Percentiles rank a stretch among this genome's conserved stretches.
These are phyloP conservation scores for Rhizoclosmatium sp. DNA, from an alignment of 192 early-diverging fungal genomes.

Conservation along the genomic window DNA sequence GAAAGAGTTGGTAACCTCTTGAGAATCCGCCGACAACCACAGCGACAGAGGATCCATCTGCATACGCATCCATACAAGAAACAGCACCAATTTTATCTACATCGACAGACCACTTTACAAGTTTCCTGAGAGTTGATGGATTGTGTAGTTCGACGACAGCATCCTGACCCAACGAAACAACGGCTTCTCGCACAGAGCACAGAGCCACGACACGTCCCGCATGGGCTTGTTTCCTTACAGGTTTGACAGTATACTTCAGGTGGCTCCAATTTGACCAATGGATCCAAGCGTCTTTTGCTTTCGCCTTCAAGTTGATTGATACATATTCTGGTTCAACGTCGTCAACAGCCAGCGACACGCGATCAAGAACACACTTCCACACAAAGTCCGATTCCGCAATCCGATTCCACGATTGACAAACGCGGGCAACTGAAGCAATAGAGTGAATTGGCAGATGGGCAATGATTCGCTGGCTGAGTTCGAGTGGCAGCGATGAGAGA, in stretches of 20 bases:
- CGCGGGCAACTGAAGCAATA: background rate
- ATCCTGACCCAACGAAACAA: background rate
- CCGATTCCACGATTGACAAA: background rate
- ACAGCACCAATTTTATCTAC: background rate
- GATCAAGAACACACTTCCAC: background rate
- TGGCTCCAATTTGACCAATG: background rate
- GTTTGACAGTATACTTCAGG: background rate
- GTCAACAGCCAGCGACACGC: background rate
- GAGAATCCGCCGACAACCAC: background rate
- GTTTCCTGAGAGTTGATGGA: background rate
- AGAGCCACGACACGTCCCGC: background rate
- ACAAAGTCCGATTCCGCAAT: background rate
- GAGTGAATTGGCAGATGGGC: background rate
- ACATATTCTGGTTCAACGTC: background rate
- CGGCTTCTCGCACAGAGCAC: background rate
- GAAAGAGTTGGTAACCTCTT: background rate
- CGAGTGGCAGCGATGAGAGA: background rate
- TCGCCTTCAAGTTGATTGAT: background rate
- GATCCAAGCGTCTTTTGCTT: background rate
- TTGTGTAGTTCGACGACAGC: background rate
- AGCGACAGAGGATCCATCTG: background rate
- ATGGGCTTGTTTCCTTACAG: background rate
- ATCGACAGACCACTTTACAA: background rate
- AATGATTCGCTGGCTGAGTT: background rate
- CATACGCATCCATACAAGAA: background rate